These are phyloP conservation scores for Galerina marginata DNA, from an alignment of 768 basidiomycete genomes.

Conservation along the genomic window DNA sequence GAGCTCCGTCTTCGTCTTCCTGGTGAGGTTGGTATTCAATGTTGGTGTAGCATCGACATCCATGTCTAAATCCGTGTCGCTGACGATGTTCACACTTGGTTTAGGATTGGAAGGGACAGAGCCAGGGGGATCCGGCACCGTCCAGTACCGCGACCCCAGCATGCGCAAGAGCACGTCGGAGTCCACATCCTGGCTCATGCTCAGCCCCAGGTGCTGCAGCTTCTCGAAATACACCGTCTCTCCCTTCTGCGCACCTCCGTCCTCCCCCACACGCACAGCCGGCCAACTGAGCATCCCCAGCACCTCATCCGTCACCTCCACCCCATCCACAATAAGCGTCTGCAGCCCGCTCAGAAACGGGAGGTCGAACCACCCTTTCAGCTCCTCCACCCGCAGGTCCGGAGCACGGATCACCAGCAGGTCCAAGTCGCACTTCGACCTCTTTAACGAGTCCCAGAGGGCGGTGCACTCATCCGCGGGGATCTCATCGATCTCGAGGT, in stretches of 20 bases:
- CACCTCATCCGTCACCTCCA: slow-evolving; percentile 9
- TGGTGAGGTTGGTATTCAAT: neutral
- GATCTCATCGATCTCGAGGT: slow-evolving; percentile 5
- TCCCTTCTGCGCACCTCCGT: neutral
- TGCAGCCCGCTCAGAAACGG: neutral
- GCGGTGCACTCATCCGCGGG: neutral
- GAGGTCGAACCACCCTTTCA: slow-evolving; percentile 8
- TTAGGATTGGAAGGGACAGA: too few relatives aligned
- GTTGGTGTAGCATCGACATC: too few relatives aligned
- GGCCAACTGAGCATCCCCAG: slow-evolving; percentile 12
- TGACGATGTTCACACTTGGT: too few relatives aligned
- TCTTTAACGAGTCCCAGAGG: neutral
- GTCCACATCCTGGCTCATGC: slow-evolving; percentile 3
- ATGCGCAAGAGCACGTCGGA: slow-evolving; percentile 17
- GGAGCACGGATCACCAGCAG: neutral
- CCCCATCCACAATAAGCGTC: slow-evolving; percentile 10
- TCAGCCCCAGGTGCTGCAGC: slow-evolving; percentile 15
- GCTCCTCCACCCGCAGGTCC: neutral
- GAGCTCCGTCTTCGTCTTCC: neutral
- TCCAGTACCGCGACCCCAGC: slow-evolving; percentile 23
- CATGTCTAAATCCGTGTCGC: too few relatives aligned
- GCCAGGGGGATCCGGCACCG: neutral
- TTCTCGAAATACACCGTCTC: slow-evolving; percentile 2
- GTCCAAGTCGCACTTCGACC: neutral
- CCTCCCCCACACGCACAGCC: neutral